These are phyloP conservation scores for Paralagenidium karlingii DNA, from an alignment of 352 stramenopile species.

Conservation along the genomic window DNA sequence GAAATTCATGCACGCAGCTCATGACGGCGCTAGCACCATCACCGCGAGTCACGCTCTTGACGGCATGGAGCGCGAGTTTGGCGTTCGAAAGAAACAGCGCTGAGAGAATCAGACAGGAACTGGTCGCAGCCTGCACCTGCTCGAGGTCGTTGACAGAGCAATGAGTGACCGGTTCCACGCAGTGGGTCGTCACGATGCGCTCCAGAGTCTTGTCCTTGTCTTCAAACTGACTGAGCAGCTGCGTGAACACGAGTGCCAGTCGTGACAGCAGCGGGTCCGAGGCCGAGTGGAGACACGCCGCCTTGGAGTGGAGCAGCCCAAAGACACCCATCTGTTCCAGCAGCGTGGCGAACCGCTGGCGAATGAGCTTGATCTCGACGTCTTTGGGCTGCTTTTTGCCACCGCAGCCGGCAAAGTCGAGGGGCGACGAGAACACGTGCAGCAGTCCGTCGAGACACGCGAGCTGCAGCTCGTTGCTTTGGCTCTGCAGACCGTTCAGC, in stretches of 20 bases:
- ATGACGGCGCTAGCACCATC: constrained; percentile 39
- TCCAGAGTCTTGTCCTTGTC: constrained; percentile 45
- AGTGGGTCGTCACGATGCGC: constrained; percentile 54
- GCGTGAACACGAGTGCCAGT: constrained; percentile 72
- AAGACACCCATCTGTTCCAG: constrained; percentile 69
- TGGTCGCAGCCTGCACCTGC: constrained; percentile 33
- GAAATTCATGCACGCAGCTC: constrained; percentile 33
- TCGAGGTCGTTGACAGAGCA: constrained; percentile 23
- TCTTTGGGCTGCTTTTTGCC: constrained; percentile 9
- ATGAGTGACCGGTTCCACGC: constrained; percentile 43
- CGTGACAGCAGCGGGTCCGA: constrained; percentile 35
- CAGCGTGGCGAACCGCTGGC: constrained; percentile 32
- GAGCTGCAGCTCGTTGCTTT: constrained; percentile 47
- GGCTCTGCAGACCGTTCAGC: constrained; percentile 58
- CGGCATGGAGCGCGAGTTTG: constrained; percentile 64
- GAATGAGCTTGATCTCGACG: constrained; percentile 12
- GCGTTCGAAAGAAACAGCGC: constrained; percentile 70
- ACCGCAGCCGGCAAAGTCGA: constrained; percentile 1
- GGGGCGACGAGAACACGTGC: constrained; percentile 49
- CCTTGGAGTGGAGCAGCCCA: constrained; percentile 45
- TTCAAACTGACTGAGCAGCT: constrained; percentile 66
- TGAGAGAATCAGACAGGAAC: constrained; percentile 58
- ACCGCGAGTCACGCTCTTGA: constrained; percentile 42
- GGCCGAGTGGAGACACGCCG: constrained; percentile 20
- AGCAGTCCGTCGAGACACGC: constrained; percentile 57